Evolutionary conservation across 2,329 filamentous ascomycete genomes (phyloP).

Genomic region (Ophiostoma angusticollis): DNA sequence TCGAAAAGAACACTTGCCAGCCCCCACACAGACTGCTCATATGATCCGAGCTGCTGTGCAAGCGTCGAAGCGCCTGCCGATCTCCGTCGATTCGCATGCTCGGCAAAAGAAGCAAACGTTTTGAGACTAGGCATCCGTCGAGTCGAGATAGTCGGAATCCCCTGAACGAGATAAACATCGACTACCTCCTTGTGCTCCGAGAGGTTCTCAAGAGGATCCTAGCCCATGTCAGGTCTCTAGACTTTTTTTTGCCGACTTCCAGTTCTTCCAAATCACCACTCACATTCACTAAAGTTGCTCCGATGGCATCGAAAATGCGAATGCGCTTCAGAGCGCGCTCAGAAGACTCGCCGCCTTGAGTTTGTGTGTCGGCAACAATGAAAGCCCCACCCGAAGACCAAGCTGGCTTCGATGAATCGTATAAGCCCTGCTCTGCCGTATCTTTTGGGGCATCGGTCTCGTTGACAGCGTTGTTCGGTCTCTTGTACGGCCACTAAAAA

Average conservation of each 20-base stretch:
- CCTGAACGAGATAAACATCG: constrained; percentile 38
- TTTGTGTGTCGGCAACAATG: constrained; percentile 8
- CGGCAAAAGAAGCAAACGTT: constrained; percentile 29
- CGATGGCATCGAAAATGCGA: constrained; percentile 6
- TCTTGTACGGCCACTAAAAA: constrained; percentile 74
- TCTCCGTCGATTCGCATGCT: constrained; percentile 22
- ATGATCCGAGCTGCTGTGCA: constrained; percentile 23
- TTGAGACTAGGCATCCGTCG: constrained; percentile 32
- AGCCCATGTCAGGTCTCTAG: constrained; percentile 4
- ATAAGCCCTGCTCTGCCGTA: constrained; percentile 52
- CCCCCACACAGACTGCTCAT: constrained; percentile 73
- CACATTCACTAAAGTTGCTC: constrained; percentile 1
- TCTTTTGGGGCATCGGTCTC: constrained; percentile 49
- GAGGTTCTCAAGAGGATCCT: constrained; percentile 23
- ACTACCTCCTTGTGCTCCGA: constrained; percentile 41
- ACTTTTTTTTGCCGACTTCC: not conserved
- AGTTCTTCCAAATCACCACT: not conserved
- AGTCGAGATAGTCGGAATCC: constrained; percentile 47
- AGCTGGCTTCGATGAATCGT: constrained; percentile 60
- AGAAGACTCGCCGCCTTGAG: constrained; percentile 1
- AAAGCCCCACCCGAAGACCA: constrained; percentile 68
- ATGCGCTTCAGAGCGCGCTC: constrained; percentile 15
- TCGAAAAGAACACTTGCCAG: constrained; percentile 82
- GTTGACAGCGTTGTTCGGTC: constrained; percentile 56
- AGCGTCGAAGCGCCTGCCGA: constrained; percentile 23